Evolutionary conservation across 176 grass and related monocot species (phyloP).

Genomic region (Oryza australiensis): DNA sequence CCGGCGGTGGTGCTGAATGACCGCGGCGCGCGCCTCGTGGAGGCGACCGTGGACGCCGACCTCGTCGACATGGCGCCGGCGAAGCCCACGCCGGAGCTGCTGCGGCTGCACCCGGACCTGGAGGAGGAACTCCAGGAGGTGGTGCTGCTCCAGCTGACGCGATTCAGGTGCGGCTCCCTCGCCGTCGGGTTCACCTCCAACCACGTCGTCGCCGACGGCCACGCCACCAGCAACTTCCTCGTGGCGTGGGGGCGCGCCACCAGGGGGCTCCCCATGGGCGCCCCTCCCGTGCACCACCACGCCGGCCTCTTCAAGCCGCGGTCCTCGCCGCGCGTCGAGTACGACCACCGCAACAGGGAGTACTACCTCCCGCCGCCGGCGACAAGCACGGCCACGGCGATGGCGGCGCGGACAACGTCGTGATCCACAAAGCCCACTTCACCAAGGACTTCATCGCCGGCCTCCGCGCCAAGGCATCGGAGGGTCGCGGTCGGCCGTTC

Average conservation of each 20-base stretch:
- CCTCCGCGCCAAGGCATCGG: slow-evolving; percentile 39
- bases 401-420: slow-evolving; percentile 15
- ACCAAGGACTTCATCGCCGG: slow-evolving; percentile 51
- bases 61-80: slow-evolving; percentile 34
- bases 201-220: slow-evolving; percentile 59
- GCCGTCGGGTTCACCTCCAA: slow-evolving; percentile 47
- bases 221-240: slow-evolving; percentile 60
- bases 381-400: background rate
- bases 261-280: slow-evolving; percentile 35
- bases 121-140: slow-evolving; percentile 43
- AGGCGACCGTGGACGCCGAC: slow-evolving; percentile 45
- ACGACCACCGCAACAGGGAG: slow-evolving; percentile 49
- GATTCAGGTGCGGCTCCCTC: slow-evolving; percentile 58
- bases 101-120: slow-evolving; percentile 37
- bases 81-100: slow-evolving; percentile 51
- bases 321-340: slow-evolving; percentile 12
- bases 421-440: slow-evolving; percentile 61
- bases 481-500: slow-evolving; percentile 25
- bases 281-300: slow-evolving; percentile 24
- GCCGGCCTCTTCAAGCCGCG: slow-evolving; percentile 40
- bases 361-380: background rate
- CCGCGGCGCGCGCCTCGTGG: slow-evolving; percentile 43
- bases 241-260: slow-evolving; percentile 66
- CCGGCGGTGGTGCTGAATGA: slow-evolving; percentile 54
- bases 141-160: slow-evolving; percentile 57